Evolutionary conservation across 2,329 filamentous ascomycete genomes (phyloP).

Genomic region (Cadophora malorum): DNA sequence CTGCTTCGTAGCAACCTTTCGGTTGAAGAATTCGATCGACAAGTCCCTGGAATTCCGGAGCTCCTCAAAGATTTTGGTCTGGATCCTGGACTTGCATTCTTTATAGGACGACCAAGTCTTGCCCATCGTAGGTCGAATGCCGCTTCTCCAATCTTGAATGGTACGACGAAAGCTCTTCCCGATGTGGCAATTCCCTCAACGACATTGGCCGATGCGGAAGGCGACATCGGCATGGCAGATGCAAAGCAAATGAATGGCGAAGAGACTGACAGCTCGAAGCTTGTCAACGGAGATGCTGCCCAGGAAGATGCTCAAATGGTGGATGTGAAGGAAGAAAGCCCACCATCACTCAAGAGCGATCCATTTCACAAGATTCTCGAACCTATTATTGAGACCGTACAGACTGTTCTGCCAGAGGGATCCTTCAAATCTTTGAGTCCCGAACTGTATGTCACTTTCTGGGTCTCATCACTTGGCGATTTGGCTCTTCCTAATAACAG

Average conservation of each 20-base stretch:
- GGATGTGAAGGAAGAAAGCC: slow-evolving; percentile 42
- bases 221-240: slow-evolving; percentile 54
- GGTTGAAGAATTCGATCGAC: slow-evolving; percentile 75
- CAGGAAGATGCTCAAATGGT: slow-evolving; percentile 50
- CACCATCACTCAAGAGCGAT: slow-evolving; percentile 44
- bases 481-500: slow-evolving; percentile 76
- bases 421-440: slow-evolving; percentile 75
- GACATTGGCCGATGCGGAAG: slow-evolving; percentile 55
- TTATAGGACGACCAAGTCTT: slow-evolving; percentile 79
- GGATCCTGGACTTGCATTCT: slow-evolving; percentile 81
- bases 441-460: slow-evolving; percentile 89
- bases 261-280: slow-evolving; percentile 29
- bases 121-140: slow-evolving; percentile 61
- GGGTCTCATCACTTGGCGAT: slow-evolving; percentile 86
- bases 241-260: slow-evolving; percentile 23
- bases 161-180: slow-evolving; percentile 29
- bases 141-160: slow-evolving; percentile 35
- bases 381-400: slow-evolving; percentile 74
- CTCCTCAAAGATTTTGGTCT: slow-evolving; percentile 82
- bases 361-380: slow-evolving; percentile 73
- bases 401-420: slow-evolving; percentile 63
- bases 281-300: background rate
- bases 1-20: slow-evolving; percentile 82
- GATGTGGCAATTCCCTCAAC: slow-evolving; percentile 14
- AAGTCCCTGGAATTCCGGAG: slow-evolving; percentile 76